These are phyloP conservation scores for Monosporascus sp. DNA, from an alignment of 2,329 filamentous ascomycete species.

Conservation along the genomic window DNA sequence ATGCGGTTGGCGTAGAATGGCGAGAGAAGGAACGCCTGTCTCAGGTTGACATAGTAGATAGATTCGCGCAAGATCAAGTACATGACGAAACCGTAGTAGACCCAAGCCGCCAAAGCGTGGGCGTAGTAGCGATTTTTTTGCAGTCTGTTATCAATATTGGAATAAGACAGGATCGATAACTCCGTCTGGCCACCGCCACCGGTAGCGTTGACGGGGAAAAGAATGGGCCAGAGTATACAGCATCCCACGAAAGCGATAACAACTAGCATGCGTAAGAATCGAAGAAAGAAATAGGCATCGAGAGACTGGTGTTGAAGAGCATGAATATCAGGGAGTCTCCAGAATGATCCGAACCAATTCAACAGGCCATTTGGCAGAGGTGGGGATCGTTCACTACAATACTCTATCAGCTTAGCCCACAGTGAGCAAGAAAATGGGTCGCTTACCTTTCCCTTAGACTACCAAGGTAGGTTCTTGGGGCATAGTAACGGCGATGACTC, in stretches of 20 bases:
- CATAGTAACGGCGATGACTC: constrained; percentile 43
- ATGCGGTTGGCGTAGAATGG: constrained; percentile 79
- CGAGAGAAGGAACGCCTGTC: constrained; percentile 86
- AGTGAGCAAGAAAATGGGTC: not conserved
- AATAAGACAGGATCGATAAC: constrained; percentile 73
- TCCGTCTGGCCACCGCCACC: constrained; percentile 61
- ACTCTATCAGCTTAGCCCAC: constrained; percentile 6
- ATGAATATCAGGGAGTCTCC: constrained; percentile 66
- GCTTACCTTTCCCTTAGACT: constrained; percentile 36
- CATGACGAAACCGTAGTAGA: constrained; percentile 84
- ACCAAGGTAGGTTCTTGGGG: constrained; percentile 45
- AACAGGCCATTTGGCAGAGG: constrained; percentile 55
- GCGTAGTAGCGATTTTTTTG: constrained; percentile 68
- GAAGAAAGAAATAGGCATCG: constrained; percentile 85
- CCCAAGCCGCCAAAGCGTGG: constrained; percentile 72
- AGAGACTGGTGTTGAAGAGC: constrained; percentile 87
- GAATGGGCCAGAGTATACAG: constrained; percentile 77
- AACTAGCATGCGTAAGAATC: constrained; percentile 74
- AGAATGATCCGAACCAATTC: constrained; percentile 65
- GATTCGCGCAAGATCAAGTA: constrained; percentile 82
- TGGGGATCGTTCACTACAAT: constrained; percentile 50
- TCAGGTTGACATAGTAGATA: constrained; percentile 87
- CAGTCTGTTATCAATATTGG: constrained; percentile 59
- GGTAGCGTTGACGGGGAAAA: constrained; percentile 82
- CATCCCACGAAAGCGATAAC: constrained; percentile 79